Conservation (phyloP, 1,139 yeast genomes). For the Hyphopichia fennica region DNA sequence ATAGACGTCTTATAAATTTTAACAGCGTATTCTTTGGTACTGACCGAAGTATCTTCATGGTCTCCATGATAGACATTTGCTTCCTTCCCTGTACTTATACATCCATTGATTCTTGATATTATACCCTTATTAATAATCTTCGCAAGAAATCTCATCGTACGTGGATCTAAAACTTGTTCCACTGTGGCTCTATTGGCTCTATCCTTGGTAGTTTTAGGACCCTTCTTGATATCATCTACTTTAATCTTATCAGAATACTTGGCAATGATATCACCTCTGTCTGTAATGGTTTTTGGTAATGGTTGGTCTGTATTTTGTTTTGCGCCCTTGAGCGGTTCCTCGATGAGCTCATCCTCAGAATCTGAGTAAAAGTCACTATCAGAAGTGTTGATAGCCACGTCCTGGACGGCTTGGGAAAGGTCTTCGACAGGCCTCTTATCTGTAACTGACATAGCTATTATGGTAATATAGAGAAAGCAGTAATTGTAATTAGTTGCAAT, state of each 20-base stretch:
- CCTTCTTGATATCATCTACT: slow-evolving; percentile 59
- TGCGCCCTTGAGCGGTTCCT: background rate
- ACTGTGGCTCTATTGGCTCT: slow-evolving; percentile 94
- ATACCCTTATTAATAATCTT: slow-evolving; percentile 82
- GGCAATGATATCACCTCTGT: slow-evolving; percentile 60
- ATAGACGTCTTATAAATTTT: slow-evolving; percentile 96
- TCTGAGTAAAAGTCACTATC: slow-evolving; percentile 10
- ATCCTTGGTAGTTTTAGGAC: slow-evolving; percentile 64
- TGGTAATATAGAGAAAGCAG: no score
- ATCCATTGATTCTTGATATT: slow-evolving; percentile 85
- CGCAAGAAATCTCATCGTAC: slow-evolving; percentile 81
- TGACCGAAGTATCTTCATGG: slow-evolving; percentile 49
- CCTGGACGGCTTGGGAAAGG: background rate
- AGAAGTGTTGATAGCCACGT: background rate
- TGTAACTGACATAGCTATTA: no score
- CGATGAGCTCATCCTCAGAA: slow-evolving; percentile 6
- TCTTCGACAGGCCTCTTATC: background rate
- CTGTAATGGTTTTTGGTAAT: slow-evolving; percentile 24
- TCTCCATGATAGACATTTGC: slow-evolving; percentile 96
- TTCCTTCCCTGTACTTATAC: slow-evolving; percentile 95
- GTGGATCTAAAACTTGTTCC: slow-evolving; percentile 93
- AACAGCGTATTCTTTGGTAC: slow-evolving; percentile 70
- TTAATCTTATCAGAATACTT: slow-evolving; percentile 65
- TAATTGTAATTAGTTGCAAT: background rate
- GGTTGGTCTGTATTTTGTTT: background rate